phyloP scores from a whole-genome alignment of 345 rosid species.

The Iberis pinnata region DNA sequence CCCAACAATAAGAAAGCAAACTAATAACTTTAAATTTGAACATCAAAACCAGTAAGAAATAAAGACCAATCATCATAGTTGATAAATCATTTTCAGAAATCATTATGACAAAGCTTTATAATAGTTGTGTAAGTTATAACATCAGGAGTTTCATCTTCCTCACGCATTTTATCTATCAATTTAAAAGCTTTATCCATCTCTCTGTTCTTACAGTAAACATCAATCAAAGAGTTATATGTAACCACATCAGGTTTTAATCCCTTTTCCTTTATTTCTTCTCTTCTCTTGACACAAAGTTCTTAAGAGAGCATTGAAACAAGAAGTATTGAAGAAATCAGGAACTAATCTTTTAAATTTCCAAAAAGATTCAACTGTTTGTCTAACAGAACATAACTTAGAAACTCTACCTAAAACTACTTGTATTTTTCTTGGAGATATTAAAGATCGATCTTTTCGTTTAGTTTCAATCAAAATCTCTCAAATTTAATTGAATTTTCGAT shows the following conservation, averaged over 20 bases:
- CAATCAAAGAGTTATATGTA: conserved; percentile 74
- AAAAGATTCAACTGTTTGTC: conserved; percentile 65
- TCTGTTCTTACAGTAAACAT: conserved; percentile 73
- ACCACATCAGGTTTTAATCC: conserved; percentile 74
- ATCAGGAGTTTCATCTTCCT: conserved; percentile 58
- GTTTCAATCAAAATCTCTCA: conserved; percentile 65
- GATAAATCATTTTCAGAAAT: too few species aligned
- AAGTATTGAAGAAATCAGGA: conserved; percentile 43
- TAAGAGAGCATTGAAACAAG: conserved; percentile 68
- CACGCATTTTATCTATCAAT: conserved; percentile 56
- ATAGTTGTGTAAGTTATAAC: conserved; percentile 65
- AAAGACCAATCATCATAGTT: too few species aligned
- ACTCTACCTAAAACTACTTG: conserved; percentile 79
- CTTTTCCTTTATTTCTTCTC: conserved; percentile 64
- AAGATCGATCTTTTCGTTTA: conserved; percentile 51
- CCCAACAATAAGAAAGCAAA: too few species aligned
- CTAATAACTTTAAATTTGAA: too few species aligned
- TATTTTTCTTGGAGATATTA: conserved; percentile 57
- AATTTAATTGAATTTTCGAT: conserved; percentile 50
- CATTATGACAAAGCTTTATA: too few species aligned
- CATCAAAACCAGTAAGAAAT: too few species aligned
- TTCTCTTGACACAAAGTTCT: conserved; percentile 88
- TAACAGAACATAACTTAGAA: conserved; percentile 72
- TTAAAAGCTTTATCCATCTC: conserved; percentile 56
- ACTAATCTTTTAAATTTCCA: conserved; percentile 59